Base-by-base conservation (phyloP, 768 basidiomycete species). In the Panaeolus cyanescens region DNA sequence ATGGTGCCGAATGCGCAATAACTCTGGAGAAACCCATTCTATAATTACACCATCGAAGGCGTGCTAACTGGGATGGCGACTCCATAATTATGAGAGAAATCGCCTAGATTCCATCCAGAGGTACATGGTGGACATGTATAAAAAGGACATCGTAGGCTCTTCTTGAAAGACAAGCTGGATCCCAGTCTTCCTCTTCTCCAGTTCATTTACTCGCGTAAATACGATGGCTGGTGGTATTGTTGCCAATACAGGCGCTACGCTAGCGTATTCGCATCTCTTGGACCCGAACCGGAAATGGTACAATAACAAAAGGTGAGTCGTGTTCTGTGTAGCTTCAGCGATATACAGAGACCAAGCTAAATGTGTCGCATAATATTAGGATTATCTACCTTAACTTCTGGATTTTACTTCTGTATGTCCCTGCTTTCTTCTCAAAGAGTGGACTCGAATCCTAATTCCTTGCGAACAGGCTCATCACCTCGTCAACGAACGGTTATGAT, bases 401-500 rank as follows among this genome's bases (percentile, higher is more conserved):
- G 90, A 87, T 91, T 63, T 71, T 86, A 36, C 78, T 91, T 39
- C 77, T 89, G 86, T 88, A 58, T 56, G 84, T 75, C 30, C 17
- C 31, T 32, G 4, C 13, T 40, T n/a, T 2, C 4, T 39, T 2
- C 28, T 19, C 13, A 5, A 4, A 40, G 5, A 5, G n/a, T 4
- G 3, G n/a, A 19, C n/a, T 45, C n/a, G n/a, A 45, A 4, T 25
- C 13, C 20, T 25, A 13, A 22, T 13, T 13, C 5, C n/a, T 45
- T 25, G 4, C 12, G 4, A 4, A 1, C 58, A 88, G 87, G 45
- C 84, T 91, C 64, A 88, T 91, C 69, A 91, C 89, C 10, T 90
- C 89, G 25, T 88, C 87, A 13, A 89, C 86, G 54, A 89, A 86
- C 70, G 90, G 90, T 56, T 91, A 87, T 69, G 90, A 91, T 67